Evolutionary conservation across 345 rosid genomes (phyloP), one percentile per base, ranked within the genome.

Genomic region (Microcos paniculata): DNA sequence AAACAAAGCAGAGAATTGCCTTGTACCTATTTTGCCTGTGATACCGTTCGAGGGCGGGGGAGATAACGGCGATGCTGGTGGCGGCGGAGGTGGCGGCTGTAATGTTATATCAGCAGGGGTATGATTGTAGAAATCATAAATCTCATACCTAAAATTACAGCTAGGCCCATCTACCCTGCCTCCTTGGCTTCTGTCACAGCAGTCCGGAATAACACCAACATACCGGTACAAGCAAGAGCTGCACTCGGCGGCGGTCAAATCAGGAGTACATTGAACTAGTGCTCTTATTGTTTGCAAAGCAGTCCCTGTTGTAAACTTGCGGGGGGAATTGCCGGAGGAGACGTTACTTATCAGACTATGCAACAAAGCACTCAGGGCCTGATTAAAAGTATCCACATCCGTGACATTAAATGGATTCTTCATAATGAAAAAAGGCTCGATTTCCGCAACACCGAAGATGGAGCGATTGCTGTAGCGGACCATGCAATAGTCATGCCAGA

Each of bases 261-360:
- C 85, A 8, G 90, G 87, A 9, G 90, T 87, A 58, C 86, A 84
- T 76, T 84, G 87, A 46, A 80, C 83, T 15, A 80, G 71, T 46
- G 79, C 83, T 33, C 82, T 80, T 21, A 87, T n/a, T 1, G 59
- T 71, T 16, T 65, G 68, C 3, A 43, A 42, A 26, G 45, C 18
- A 0, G 55, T 71, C 2, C 79, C 80, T 1, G 62, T 51, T 0
- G 87, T 83, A 24, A 71, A 82, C 52, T 80, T 84, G 2, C 35
- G 48, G 11, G 12, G 52, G 2, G 80, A 71, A 23, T 55, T 67
- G 0, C 82, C 85, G 0, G 74, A 46, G 0, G 85, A 72, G n/a
- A 85, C 85, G 26, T 2, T 62, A 2, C 9, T 55, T 13, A 16
- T 40, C 4, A 86, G 73, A 14, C 24, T 35, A 35, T 40, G 52